Base-by-base conservation (phyloP, 2,329 filamentous ascomycete genomes). In the Penicillium brasilianum region DNA sequence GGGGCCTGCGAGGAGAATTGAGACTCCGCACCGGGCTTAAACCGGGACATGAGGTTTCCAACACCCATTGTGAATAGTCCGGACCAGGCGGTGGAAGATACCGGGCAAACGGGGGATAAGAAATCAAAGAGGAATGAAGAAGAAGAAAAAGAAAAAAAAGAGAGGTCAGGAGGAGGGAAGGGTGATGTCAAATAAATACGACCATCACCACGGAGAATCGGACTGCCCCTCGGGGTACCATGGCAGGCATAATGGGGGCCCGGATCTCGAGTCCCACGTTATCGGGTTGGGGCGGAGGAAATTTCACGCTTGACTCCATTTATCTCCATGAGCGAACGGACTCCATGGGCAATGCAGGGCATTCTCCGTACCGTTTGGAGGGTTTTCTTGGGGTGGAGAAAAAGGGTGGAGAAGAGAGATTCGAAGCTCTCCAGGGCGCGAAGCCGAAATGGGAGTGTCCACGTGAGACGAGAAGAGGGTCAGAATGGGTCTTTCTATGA, bases 1-100 rank as follows among this genome's bases (percentile, higher is more conserved):
- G 74, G 63, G 30, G 73, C 64, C 59, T 76, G 68, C 13, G 74
- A 73, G 46, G 74, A 71, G 57, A 76, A 74, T 22, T 71, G 68
- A 49, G 73, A 71, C 52, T 70, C 68, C 18, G 64, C 63, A 49
- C 66, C 62, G 18, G 54, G 57, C 69, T 76, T 75, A 53, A 74
- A 55, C 62, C 71, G 72, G 41, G 62, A 59, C 61, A 75, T 69
- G 13, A 75, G 53, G 39, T 69, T 69, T 55, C 57, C 60, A 62
- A 75, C 49, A 66, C 73, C 74, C 74, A 76, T 75, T 51, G 32
- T 69, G 63, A 53, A 59, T 39, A 55, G 22, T 59, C 60, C 49
- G 52, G 32, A 53, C 49, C 41, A 55, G 44, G 44, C 46, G 32
- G 43, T 22, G 28, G 25, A 28, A 37, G 36, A 58, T 39, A 49